Percentiles rank a stretch among this genome's conserved stretches.
These are phyloP conservation scores for Arthrobotrys musiformis DNA, from an alignment of 2,329 filamentous ascomycete genomes.

Conservation along the genomic window DNA sequence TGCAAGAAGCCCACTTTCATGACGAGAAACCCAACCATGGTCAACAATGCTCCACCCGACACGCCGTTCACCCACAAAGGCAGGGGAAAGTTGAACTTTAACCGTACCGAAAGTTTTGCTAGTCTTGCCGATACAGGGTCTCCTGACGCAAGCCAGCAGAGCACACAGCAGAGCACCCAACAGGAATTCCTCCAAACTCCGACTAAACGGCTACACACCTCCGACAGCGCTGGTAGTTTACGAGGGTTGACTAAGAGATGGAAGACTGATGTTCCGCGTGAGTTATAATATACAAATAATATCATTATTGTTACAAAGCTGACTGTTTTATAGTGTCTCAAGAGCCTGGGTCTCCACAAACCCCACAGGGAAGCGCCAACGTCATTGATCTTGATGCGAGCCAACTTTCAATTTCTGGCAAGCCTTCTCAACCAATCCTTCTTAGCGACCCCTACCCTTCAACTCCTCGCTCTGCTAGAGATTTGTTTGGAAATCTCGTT, in stretches of 20 bases:
- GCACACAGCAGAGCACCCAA: slow-evolving; percentile 40
- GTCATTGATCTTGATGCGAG: slow-evolving; percentile 75
- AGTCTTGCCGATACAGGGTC: slow-evolving; percentile 50
- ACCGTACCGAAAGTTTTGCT: slow-evolving; percentile 55
- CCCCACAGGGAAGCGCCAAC: slow-evolving; percentile 70
- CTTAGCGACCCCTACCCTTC: slow-evolving; percentile 30
- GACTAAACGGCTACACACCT: slow-evolving; percentile 48
- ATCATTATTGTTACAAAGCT: not conserved
- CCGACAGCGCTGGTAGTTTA: slow-evolving; percentile 47
- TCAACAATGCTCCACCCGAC: slow-evolving; percentile 67
- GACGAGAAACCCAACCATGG: slow-evolving; percentile 63
- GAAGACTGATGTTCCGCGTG: slow-evolving; percentile 39
- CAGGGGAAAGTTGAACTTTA: slow-evolving; percentile 63
- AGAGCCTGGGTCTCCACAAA: slow-evolving; percentile 59
- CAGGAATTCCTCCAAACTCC: slow-evolving; percentile 49
- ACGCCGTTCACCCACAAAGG: slow-evolving; percentile 79
- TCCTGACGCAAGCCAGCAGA: slow-evolving; percentile 40
- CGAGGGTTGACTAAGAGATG: slow-evolving; percentile 46
- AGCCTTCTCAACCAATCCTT: slow-evolving; percentile 43
- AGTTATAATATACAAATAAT: slow-evolving; percentile 1
- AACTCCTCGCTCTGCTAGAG: slow-evolving; percentile 62
- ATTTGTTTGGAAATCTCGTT: slow-evolving; percentile 40
- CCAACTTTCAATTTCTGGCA: slow-evolving; percentile 78
- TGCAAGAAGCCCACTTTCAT: slow-evolving; percentile 88
- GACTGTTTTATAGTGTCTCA: slow-evolving; percentile 61